Evolutionary conservation across 331 rosid species (phyloP), one percentile per base, ranked within the genome.

Genomic region (Malus hybrid): DNA sequence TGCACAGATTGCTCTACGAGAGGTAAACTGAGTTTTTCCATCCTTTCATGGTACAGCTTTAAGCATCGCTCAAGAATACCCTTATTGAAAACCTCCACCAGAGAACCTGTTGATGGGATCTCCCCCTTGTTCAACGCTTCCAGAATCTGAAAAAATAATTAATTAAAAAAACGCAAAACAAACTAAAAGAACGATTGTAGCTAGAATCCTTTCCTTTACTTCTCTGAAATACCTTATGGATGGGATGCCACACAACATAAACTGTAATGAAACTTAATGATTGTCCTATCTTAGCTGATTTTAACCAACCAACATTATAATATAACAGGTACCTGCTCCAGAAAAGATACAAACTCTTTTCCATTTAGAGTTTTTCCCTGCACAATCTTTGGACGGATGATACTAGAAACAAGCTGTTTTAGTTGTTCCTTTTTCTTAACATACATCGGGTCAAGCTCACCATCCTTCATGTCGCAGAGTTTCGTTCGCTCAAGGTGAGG

Each of bases 81-180:
- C 86, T 90, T 94, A 78, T 94, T 94, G 87, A 94, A 94, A 83
- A 94, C 85, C 83, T 94, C 97, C 78, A 94, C 98, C 46, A 94
- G 95, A 75, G 97, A 94, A 64, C 98, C 98, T 11, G 98, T 90
- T 77, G 98, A 94, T 78, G 98, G 98, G 83, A 91, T 94, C 85
- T 94, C 98, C 77, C 97, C 98, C 85, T 94, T 94, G 86, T 94
- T 94, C 87, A 94, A 89, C 77, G 98, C 98, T 52, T 94, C 97
- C 55, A 94, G 96, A 65, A 94, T 94, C 98, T 93, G 76, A 86
- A 73, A 39, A 33, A 76, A 42, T 22, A 73, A 80, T 66, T 72
- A 71, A 32, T 69, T 46, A 78, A 78, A 74, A 6, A 69, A 70
- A 64, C 60, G 24, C 33, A 78, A 55, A 67, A 78, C 12, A 44